Evolutionary conservation across 2,329 filamentous ascomycete species (phyloP), one percentile per base, ranked within the genome.

Genomic region (Diaporthe sp.): DNA sequence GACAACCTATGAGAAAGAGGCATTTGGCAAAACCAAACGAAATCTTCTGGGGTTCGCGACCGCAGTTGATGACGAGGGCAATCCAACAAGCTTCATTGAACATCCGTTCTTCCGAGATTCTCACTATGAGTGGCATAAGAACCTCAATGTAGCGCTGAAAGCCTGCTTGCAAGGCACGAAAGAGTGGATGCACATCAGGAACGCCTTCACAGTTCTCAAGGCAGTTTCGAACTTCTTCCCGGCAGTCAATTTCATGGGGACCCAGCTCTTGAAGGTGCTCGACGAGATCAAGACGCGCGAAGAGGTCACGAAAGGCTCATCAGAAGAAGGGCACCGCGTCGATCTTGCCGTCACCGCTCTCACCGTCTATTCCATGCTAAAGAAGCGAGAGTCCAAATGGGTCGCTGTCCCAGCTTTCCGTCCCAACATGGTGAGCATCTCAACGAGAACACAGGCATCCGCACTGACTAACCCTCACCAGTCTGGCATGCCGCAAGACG

Each of bases 181-280:
- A 58, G 96, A 98, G 84, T 99, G 97, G 90, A 98, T 98, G 94
- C 96, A 98, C 83, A 98, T 98, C 82, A 93, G 96, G 73, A 99
- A 99, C 82, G 95, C 95, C 59, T 97, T 98, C 79, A 97, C 94
- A 75, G 89, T 98, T 5, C 88, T 99, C 75, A 97, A 97, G 82
- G 90, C 91, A 15, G 89, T 98, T 65, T 90, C 95, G 34, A 92
- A 95, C 69, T 90, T 92, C 80, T 99, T 98, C 88, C 97, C 97
- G 5, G 93, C 93, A 22, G 91, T 98, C 75, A 95, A 98, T 81
- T 97, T 95, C 83, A 96, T 98, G 89, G 97, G 95, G 46, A 88
- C 87, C 53, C 89, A 90, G 78, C 92, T 93, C 77, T 88, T 90
- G 44, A 87, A 89, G 49, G 89, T 94, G 78, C 87, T 94, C 28